Percentiles rank a stretch among this genome's conserved stretches.
Evolutionary conservation across 202 grass and related monocot genomes (phyloP).

Genomic region (Cymbopogon flexuosus): DNA sequence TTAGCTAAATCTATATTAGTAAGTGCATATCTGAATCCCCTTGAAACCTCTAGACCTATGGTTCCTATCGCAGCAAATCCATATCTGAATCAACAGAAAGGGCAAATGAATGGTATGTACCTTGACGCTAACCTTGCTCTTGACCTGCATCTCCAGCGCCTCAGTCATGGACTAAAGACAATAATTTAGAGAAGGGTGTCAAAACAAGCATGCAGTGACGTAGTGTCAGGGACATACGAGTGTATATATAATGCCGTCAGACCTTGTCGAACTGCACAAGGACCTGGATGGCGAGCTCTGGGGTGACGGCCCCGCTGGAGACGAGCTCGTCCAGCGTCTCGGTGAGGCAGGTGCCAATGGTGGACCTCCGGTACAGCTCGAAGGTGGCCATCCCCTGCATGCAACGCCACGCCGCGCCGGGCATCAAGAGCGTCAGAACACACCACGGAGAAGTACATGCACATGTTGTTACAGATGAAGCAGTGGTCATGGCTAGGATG

Average conservation of each 20-base stretch:
- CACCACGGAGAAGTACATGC: not conserved
- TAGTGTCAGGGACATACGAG: not conserved
- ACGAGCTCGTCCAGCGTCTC: constrained; percentile 76
- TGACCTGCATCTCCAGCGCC: constrained; percentile 68
- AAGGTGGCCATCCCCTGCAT: constrained; percentile 66
- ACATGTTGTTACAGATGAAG: not conserved
- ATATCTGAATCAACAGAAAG: not conserved
- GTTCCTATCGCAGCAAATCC: not conserved
- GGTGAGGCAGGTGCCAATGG: constrained; percentile 70
- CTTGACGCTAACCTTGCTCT: constrained; percentile 79
- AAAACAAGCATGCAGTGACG: not conserved
- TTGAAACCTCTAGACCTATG: not conserved
- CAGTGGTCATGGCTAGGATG: too few relatives aligned
- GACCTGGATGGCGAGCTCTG: constrained; percentile 78
- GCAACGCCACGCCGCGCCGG: not conserved
- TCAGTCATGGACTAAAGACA: constrained; percentile 67
- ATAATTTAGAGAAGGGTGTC: constrained; percentile 3
- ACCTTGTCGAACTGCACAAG: constrained; percentile 89
- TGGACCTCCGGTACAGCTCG: constrained; percentile 66
- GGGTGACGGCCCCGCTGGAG: constrained; percentile 47
- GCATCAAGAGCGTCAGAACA: not conserved
- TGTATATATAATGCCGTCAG: not conserved
- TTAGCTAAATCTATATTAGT: not conserved
- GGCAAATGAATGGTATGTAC: constrained; percentile 20
- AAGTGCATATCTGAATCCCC: not conserved